phyloP scores from a whole-genome alignment of 768 basidiomycete genomes.

The Cystofilobasidium ferigula region DNA sequence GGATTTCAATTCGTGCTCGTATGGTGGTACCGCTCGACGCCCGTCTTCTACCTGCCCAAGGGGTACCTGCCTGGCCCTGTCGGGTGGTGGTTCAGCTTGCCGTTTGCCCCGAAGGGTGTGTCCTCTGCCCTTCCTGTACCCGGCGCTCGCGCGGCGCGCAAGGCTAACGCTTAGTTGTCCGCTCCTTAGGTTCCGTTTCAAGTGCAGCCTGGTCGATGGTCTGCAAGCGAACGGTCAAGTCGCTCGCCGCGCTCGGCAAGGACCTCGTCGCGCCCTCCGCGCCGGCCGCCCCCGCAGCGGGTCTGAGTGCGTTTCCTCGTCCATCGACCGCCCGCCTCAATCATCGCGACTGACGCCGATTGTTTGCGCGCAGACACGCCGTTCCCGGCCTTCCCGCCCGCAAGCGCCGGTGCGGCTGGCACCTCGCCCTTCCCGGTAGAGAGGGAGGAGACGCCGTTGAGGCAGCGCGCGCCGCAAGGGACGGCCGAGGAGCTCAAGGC shows the following conservation, averaged over 20 bases:
- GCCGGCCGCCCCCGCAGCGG: neutral
- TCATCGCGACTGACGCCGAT: neutral
- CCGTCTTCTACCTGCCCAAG: constrained; percentile 84
- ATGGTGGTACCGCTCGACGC: constrained; percentile 80
- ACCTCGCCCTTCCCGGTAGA: neutral
- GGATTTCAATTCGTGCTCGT: constrained; percentile 72
- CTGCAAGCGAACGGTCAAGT: constrained; percentile 68
- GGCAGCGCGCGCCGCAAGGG: neutral
- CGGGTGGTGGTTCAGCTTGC: constrained; percentile 70
- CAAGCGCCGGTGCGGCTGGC: neutral
- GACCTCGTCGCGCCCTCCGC: constrained; percentile 41
- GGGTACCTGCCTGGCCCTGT: constrained; percentile 53
- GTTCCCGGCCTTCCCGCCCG: neutral
- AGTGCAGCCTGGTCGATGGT: constrained; percentile 94
- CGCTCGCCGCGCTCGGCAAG: constrained; percentile 62
- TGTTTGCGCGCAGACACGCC: neutral
- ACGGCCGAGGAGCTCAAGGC: neutral
- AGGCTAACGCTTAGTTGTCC: too few relatives aligned
- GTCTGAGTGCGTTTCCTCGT: neutral
- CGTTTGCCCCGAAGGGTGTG: constrained; percentile 22
- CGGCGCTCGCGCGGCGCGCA: too few relatives aligned
- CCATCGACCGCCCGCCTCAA: neutral
- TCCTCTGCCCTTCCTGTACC: too few relatives aligned
- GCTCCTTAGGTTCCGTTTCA: constrained; percentile 77
- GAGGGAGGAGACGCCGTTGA: neutral